Evolutionary conservation across 768 basidiomycete genomes (phyloP).

Genomic region (Hygrophorus pudorinus): DNA sequence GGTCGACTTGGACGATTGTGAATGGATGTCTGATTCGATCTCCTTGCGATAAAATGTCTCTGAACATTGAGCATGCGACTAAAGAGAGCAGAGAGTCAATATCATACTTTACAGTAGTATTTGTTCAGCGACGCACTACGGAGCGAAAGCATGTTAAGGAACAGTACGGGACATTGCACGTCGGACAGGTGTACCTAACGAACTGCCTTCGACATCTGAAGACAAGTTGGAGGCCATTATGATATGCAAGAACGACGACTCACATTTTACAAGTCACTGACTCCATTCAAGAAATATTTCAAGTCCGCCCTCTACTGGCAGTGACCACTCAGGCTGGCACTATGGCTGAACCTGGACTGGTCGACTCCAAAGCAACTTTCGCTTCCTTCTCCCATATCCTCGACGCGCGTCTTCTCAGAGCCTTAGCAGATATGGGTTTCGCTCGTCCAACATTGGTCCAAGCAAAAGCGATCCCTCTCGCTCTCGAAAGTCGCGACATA

Average conservation of each 20-base stretch:
- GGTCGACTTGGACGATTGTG: constrained; percentile 41
- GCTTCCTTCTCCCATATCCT: constrained; percentile 65
- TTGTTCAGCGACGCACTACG: constrained; percentile 31
- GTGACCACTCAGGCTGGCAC: neutral
- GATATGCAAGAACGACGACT: constrained; percentile 11
- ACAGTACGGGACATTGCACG: constrained; percentile 76
- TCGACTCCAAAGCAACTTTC: constrained; percentile 42
- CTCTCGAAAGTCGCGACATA: constrained; percentile 82
- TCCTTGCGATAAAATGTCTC: constrained; percentile 76
- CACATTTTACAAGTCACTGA: constrained; percentile 36
- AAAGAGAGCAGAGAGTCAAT: constrained; percentile 5
- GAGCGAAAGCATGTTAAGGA: constrained; percentile 73
- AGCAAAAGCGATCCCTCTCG: constrained; percentile 83
- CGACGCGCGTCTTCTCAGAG: constrained; percentile 76
- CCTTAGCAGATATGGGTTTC: constrained; percentile 86
- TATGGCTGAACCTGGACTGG: constrained; percentile 38
- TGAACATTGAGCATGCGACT: constrained; percentile 66
- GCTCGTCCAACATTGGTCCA: constrained; percentile 89
- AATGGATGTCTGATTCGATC: constrained; percentile 51
- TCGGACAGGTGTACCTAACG: constrained; percentile 73
- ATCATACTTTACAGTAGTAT: constrained; percentile 4
- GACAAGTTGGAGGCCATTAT: constrained; percentile 2
- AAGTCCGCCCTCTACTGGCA: too few relatives aligned
- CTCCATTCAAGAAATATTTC: constrained; percentile 7
- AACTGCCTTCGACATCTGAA: constrained; percentile 65